Base-by-base conservation (phyloP, 805 yeast species). In the Kurtzmaniella cleridarum region DNA sequence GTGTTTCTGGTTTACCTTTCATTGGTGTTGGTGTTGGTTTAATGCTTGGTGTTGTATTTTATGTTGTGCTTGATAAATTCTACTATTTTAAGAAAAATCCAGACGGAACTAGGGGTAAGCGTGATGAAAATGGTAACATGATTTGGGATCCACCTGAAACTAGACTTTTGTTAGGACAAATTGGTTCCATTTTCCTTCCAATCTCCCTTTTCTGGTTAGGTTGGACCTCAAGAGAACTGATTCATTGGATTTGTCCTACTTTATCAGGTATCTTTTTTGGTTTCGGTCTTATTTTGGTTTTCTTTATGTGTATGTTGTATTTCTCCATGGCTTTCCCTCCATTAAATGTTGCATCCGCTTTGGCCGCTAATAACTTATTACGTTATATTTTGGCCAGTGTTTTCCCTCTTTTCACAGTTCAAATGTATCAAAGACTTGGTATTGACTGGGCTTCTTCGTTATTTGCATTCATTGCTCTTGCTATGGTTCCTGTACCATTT, bases 351-450 rank as follows among this genome's bases (percentile, higher is more conserved):
- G 95, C 96, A 0, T 81, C 91, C n/a, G 91, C 95, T 3, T 60
- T 87, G 44, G 95, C 95, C 27, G 96, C 95, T 11, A 89, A 88
- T 62, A 86, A 85, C 57, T 67, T 89, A 53, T 60, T 81, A 41
- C 76, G 96, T 63, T 87, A 86, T 55, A 48, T 81, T 26, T 57
- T 84, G 44, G 87, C 95, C 8, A 79, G 87, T 5, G 85, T 80
- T 15, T 81, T 89, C 71, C 96, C 96, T 40, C 68, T 89, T 42
- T 88, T 89, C 63, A 84, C 89, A 1, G 75, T 79, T 15, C 96
- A 88, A 62, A 85, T 89, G 95, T 81, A 83, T 64, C 57, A 72
- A 14, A 79, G 71, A 32, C 66, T 89, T 52, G 79, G 79, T 30
- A 76, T 81, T 47, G 84, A 76, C 50, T 87, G 95, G 95, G 96